A percentile compares a stretch with the other conserved stretches of the same genome.
These are phyloP conservation scores for cucumber (Cucumis sativus) DNA, from an alignment of 306 rosid genomes.

Conservation along the genomic window DNA sequence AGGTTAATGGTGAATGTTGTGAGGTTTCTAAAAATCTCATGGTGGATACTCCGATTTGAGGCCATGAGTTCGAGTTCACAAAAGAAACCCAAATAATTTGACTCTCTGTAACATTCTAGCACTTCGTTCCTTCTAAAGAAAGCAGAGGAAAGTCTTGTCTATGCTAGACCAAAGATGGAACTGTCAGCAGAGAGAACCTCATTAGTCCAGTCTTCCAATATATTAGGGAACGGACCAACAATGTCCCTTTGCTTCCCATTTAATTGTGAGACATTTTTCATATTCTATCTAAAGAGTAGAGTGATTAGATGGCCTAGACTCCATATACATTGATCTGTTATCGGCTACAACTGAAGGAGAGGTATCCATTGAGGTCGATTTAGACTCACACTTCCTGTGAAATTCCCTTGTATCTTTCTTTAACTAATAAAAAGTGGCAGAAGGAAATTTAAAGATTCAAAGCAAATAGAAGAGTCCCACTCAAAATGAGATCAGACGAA, in stretches of 20 bases:
- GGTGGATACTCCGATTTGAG: not conserved
- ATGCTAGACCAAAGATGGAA: not conserved
- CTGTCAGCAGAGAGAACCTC: no score
- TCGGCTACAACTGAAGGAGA: not conserved
- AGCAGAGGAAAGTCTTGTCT: no score
- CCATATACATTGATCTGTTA: not conserved
- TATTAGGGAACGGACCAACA: no score
- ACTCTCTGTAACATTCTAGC: no score
- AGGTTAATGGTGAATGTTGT: not conserved
- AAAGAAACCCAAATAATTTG: no score
- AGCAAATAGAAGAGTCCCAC: not conserved
- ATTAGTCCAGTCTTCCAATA: not conserved
- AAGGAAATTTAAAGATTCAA: not conserved
- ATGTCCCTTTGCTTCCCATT: no score
- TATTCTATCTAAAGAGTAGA: not conserved
- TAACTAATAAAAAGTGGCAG: not conserved
- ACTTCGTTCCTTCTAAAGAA: no score
- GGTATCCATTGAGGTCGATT: not conserved
- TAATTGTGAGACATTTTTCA: no score
- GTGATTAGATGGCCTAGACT: not conserved
- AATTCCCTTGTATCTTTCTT: not conserved
- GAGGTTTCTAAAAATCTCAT: not conserved
- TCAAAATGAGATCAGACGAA: not conserved
- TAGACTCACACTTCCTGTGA: not conserved
- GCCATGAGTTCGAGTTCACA: not conserved